These are phyloP conservation scores for Aspergillus pseudotamarii DNA, from an alignment of 2,329 filamentous ascomycete species.

Conservation along the genomic window DNA sequence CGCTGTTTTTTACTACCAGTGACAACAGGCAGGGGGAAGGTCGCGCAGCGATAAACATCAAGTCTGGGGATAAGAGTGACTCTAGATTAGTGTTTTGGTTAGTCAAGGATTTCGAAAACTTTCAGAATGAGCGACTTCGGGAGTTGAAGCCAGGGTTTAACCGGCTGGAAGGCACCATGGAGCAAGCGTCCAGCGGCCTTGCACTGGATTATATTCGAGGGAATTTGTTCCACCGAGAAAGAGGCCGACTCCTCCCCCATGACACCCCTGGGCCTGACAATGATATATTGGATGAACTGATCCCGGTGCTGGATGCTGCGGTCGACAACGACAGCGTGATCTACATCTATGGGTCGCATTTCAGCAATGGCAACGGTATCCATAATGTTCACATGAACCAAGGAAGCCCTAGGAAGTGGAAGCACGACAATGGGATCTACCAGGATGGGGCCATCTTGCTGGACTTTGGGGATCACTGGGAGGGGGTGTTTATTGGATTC, in stretches of 20 bases:
- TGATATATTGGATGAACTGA: constrained; percentile 38
- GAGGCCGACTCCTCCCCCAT: constrained; percentile 23
- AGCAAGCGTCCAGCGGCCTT: background rate
- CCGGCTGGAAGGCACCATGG: constrained; percentile 3
- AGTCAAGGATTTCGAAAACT: constrained; percentile 11
- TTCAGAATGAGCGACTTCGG: constrained; percentile 15
- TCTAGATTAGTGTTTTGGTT: constrained; percentile 25
- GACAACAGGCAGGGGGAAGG: constrained; percentile 9
- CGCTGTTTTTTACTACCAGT: constrained; percentile 13
- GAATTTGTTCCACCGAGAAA: constrained; percentile 18
- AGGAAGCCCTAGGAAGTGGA: constrained; percentile 15
- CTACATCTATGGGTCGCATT: constrained; percentile 22
- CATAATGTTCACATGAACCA: constrained; percentile 29
- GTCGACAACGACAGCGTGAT: constrained; percentile 17
- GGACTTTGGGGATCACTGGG: constrained; percentile 17
- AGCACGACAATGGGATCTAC: constrained; percentile 18
- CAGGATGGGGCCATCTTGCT: constrained; percentile 25
- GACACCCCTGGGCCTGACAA: constrained; percentile 21
- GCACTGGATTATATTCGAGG: constrained; percentile 22
- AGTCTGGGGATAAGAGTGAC: constrained; percentile 19
- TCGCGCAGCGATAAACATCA: constrained; percentile 24
- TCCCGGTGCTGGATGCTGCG: constrained; percentile 17
- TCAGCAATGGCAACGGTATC: constrained; percentile 12
- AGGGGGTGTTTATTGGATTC: constrained; percentile 24
- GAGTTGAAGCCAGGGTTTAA: constrained; percentile 17